Evolutionary conservation across 441 rosid genomes (phyloP), one percentile per base, ranked within the genome.

Genomic region (Cnidoscolus chayamansa): DNA sequence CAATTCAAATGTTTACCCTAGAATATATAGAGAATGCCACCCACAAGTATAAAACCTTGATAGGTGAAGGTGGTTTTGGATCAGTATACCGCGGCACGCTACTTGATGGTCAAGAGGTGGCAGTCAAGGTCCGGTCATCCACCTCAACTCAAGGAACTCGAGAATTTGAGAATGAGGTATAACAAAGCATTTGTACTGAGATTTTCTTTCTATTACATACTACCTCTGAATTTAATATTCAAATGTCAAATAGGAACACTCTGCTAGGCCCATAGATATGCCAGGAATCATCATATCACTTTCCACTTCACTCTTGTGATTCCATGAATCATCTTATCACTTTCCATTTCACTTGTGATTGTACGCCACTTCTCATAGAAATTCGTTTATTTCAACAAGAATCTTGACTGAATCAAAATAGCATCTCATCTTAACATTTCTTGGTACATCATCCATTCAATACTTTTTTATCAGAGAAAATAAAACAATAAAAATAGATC

Each of bases 61-160:
- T 88, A 32, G 93, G 96, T 65, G 96, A 90, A 84, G 93, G 93
- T 13, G 90, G 96, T 32, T 90, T 90, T 58, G 91, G 96, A 74
- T 80, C 93, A 4, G 96, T 90, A 17, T 90, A 86, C 74, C 81
- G 74, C 13, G 93, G 93, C 43, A 88, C 86, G 70, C 81, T 88
- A 73, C 69, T 65, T 71, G 90, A 88, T 75, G 92, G 93, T 66
- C 84, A 87, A 68, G 93, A 90, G 79, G 91, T 88, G 74, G 93
- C 93, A 70, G 96, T 86, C 47, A 90, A 90, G 90, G 96, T 90
- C 65, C 81, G 90, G 10, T 90, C 96, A 57, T 82, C 93, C 48
- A 90, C 89, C 60, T 90, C 96, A 20, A 86, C 90, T 35, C 96
- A 90, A 72, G 93, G 96, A 76, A 88, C 85, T 67, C 82, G 89